Conservation (phyloP, 2,329 filamentous ascomycete genomes). For the Chrysoporthe deuterocubensis region DNA sequence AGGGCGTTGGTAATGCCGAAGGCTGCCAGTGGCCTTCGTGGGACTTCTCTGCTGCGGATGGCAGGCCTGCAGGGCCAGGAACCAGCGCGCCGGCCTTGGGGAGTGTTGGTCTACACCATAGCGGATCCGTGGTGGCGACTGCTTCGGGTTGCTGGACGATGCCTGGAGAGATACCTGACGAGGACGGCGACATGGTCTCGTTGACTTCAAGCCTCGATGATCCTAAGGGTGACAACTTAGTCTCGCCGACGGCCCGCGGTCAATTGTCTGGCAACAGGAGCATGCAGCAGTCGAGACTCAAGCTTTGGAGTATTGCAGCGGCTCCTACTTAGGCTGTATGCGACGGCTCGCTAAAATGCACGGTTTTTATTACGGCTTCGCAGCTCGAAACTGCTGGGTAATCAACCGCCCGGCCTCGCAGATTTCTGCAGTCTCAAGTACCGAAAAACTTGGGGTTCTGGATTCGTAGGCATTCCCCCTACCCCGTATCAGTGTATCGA, state of each 20-base stretch:
- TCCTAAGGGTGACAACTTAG: constrained; percentile 15
- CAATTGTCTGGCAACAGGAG: not conserved
- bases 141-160: constrained; percentile 59
- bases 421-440: no score
- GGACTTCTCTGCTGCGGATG: constrained; percentile 50
- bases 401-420: no score
- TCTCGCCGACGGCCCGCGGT: not conserved
- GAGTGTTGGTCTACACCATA: constrained; percentile 54
- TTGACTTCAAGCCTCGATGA: not conserved
- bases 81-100: constrained; percentile 44
- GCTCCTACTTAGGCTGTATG: constrained; percentile 1
- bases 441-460: not conserved
- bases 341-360: not conserved
- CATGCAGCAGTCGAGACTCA: constrained; percentile 49
- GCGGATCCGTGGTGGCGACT: constrained; percentile 60
- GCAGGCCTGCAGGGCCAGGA: constrained; percentile 3
- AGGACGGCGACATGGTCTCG: constrained; percentile 17
- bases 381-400: no score
- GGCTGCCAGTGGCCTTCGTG: constrained; percentile 52
- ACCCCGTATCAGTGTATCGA: not conserved
- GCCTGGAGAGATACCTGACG: constrained; percentile 29
- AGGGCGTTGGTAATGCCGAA: constrained; percentile 53
- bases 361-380: no score
- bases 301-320: constrained; percentile 47
- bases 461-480: not conserved